phyloP scores from a whole-genome alignment of 164 flowering plant genomes.

The Sedum album region DNA sequence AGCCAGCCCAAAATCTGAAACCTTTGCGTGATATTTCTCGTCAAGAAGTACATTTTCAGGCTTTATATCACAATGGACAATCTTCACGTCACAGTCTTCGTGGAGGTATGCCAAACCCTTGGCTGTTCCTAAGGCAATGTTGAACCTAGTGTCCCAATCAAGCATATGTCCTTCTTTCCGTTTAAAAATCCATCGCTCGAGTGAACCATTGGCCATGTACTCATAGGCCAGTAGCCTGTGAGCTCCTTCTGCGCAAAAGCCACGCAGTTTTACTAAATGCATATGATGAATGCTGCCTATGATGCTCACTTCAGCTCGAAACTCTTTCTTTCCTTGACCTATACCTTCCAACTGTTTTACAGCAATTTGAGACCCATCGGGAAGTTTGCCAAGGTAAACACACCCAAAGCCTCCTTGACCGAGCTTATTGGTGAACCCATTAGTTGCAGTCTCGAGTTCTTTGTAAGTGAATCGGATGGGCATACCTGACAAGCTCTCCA shows the following conservation, averaged over 20 bases:
- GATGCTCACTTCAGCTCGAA: slow-evolving; percentile 54
- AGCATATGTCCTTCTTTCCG: slow-evolving; percentile 17
- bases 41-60: slow-evolving; percentile 61
- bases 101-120: slow-evolving; percentile 52
- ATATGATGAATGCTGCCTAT: slow-evolving; percentile 53
- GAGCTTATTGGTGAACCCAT: slow-evolving; percentile 39
- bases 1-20: slow-evolving; percentile 57
- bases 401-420: slow-evolving; percentile 69
- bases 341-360: slow-evolving; percentile 52
- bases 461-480: slow-evolving; percentile 45
- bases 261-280: slow-evolving; percentile 46
- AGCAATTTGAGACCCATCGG: slow-evolving; percentile 41
- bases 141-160: slow-evolving; percentile 40
- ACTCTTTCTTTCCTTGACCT: slow-evolving; percentile 61
- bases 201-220: slow-evolving; percentile 48
- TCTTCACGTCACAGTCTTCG: slow-evolving; percentile 45
- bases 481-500: slow-evolving; percentile 42
- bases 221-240: slow-evolving; percentile 51
- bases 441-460: slow-evolving; percentile 41
- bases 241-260: slow-evolving; percentile 47
- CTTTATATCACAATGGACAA: slow-evolving; percentile 58
- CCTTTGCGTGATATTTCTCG: slow-evolving; percentile 41
- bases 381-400: slow-evolving; percentile 39
- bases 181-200: slow-evolving; percentile 51
- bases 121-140: slow-evolving; percentile 42